These are phyloP conservation scores for Vigna trinervia DNA, from an alignment of 306 rosid species.

Conservation along the genomic window DNA sequence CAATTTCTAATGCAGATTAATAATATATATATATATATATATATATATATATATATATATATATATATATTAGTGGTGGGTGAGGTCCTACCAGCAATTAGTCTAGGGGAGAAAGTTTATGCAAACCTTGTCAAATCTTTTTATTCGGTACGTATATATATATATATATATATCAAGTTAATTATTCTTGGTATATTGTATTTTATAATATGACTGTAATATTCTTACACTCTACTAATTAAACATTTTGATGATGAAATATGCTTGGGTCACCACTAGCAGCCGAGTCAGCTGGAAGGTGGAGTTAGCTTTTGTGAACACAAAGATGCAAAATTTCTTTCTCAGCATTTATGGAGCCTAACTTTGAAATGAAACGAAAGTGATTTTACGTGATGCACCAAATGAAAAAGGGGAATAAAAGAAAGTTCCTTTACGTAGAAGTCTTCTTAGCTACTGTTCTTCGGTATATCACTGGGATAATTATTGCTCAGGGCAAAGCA, in stretches of 20 bases:
- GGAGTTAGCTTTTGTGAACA: conserved; percentile 41
- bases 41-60: too few relatives aligned
- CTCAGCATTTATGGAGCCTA: conserved; percentile 23
- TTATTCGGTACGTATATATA: neutral
- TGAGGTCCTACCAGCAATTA: neutral
- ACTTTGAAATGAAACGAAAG: conserved; percentile 46
- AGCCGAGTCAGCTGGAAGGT: conserved; percentile 21
- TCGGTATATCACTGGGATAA: conserved; percentile 30
- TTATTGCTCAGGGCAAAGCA: conserved; percentile 23
- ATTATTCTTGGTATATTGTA: neutral
- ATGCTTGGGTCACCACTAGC: conserved; percentile 28
- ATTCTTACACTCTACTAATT: neutral
- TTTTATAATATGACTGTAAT: neutral
- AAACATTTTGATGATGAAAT: conserved; percentile 3
- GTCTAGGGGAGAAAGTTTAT: neutral
- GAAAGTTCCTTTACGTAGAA: conserved; percentile 44
- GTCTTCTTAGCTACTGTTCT: conserved; percentile 25
- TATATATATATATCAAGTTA: neutral
- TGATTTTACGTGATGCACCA: conserved; percentile 23
- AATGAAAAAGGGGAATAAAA: conserved; percentile 10
- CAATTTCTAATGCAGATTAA: neutral
- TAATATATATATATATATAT: neutral
- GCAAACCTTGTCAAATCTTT: neutral
- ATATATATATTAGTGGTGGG: neutral
- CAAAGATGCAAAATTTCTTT: conserved; percentile 33